phyloP scores from a whole-genome alignment of 2,329 filamentous ascomycete species.

The Talaromyces sp. region DNA sequence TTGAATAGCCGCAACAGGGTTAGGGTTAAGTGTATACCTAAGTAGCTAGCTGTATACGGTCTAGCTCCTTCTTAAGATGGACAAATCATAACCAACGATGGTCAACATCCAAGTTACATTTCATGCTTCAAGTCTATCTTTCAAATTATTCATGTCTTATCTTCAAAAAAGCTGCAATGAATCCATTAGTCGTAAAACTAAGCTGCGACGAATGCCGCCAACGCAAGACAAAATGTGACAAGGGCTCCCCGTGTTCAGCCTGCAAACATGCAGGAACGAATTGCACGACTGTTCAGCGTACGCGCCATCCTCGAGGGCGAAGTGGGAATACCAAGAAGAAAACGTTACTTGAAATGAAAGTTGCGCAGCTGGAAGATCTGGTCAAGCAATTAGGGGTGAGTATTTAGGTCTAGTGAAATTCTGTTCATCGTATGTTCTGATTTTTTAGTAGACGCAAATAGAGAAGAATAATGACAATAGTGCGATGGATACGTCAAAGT shows the following conservation, averaged over 20 bases:
- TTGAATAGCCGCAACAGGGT: not conserved
- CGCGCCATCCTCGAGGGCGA: constrained; percentile 7
- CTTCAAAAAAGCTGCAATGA: not conserved
- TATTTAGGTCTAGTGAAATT: not conserved
- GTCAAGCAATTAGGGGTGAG: constrained; percentile 2
- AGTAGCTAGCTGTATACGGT: not conserved
- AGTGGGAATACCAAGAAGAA: constrained; percentile 5
- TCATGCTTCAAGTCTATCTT: not conserved
- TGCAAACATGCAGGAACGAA: constrained; percentile 8
- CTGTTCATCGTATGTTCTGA: not conserved
- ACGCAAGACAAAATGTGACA: constrained; percentile 11
- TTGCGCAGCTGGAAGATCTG: not conserved
- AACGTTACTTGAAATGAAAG: not conserved
- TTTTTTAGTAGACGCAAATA: not conserved
- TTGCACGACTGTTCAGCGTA: not conserved
- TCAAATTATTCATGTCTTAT: not conserved
- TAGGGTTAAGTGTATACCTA: not conserved
- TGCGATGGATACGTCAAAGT: not conserved
- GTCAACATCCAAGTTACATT: not conserved
- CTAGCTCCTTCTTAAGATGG: not conserved
- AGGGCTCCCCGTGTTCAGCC: constrained; percentile 5
- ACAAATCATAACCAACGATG: not conserved
- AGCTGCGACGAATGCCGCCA: constrained; percentile 6
- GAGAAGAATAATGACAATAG: not conserved
- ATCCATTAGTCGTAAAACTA: not conserved